Conservation (phyloP, 2,329 filamentous ascomycete genomes). For the Massarina eburnea region DNA sequence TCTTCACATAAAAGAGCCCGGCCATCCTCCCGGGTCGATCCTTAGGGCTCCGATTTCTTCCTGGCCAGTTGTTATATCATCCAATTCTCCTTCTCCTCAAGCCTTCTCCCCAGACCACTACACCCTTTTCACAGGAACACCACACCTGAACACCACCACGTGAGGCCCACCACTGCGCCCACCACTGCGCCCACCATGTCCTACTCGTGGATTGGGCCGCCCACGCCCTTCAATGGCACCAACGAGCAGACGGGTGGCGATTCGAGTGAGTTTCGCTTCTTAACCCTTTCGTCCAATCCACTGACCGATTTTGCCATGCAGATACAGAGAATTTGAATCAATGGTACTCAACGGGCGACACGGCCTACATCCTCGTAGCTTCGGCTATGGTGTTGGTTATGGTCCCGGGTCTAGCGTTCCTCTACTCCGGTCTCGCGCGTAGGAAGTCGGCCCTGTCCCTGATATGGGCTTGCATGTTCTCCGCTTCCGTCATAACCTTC, state of each 20-base stretch:
- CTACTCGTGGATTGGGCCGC: conserved; percentile 51
- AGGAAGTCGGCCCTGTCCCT: conserved; percentile 96
- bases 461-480: conserved; percentile 97
- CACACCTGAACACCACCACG: conserved; percentile 7
- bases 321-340: conserved; percentile 88
- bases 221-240: conserved; percentile 54
- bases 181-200: conserved; percentile 44
- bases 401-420: conserved; percentile 93
- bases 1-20: conserved; percentile 35
- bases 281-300: conserved; percentile 10
- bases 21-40: conserved; percentile 29
- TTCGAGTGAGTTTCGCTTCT: conserved; percentile 73
- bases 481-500: conserved; percentile 86
- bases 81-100: conserved; percentile 19
- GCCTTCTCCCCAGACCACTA: conserved; percentile 12
- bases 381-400: conserved; percentile 95
- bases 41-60: conserved; percentile 35
- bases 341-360: conserved; percentile 90
- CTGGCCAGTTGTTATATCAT: conserved; percentile 35
- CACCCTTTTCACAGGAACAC: conserved; percentile 12
- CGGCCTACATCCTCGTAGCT: conserved; percentile 87
- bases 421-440: conserved; percentile 96
- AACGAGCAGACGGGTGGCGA: conserved; percentile 70
- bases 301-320: conserved; percentile 51
- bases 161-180: conserved; percentile 6